Evolutionary conservation across 2,329 filamentous ascomycete species (phyloP), one percentile per base, ranked within the genome.

Genomic region (Cytospora mali): DNA sequence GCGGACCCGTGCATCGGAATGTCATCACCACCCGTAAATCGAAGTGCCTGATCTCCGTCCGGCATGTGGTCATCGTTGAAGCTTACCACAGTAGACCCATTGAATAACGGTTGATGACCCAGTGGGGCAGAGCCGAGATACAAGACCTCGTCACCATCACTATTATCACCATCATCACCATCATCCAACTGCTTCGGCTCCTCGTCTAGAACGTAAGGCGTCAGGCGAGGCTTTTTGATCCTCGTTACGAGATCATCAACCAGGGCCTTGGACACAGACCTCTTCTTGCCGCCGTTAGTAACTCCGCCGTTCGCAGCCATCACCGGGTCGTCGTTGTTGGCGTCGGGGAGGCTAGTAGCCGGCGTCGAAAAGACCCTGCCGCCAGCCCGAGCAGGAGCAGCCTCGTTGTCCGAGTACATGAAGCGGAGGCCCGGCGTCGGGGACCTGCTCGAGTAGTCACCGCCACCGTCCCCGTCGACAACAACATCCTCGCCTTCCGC

Each of bases 401-500:
- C 25, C 11, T 57, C 42, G 42, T 46, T 11, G 42, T 46, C 42
- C 6, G 39, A 49, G 25, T 48, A 48, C 6, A 56, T 23, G n/a
- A n/a, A n/a, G 39, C 39, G 54, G 18, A 55, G 6, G 3, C 57
- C 48, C 1, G 35, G 51, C 7, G 51, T 35, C 33, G 28, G 51
- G 25, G 28, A 29, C 9, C 58, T n/a, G 33, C 16, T 23, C 18
- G 29, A 23, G 1, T 11, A 5, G 3, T 58, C 48, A n/a, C 2
- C 28, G 11, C 6, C 3, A 11, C 14, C 61, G 25, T n/a, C 29
- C 16, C 61, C 50, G 10, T 51, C 42, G 29, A 33, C 42, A 4
- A 2, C 14, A 27, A 21, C 55, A 4, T 49, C 50, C 39, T 64
- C 66, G 11, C 66, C 66, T 16, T 56, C 64, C n/a, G n/a, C n/a